These are phyloP conservation scores for Micractinium conductrix DNA, from an alignment of 139 green algal genomes.

Conservation along the genomic window DNA sequence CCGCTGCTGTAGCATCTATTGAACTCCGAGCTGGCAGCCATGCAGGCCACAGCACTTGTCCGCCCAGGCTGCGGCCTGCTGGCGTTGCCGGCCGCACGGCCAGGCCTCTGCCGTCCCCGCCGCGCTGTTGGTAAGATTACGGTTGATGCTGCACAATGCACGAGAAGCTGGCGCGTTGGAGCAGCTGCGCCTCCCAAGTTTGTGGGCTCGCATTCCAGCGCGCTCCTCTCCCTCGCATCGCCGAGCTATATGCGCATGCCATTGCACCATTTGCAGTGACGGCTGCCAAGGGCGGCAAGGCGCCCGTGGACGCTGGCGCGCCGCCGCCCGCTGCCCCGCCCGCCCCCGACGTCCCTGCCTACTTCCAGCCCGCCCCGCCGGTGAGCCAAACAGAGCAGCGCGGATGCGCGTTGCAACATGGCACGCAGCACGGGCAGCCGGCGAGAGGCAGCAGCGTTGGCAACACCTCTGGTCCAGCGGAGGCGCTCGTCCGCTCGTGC, in stretches of 20 bases:
- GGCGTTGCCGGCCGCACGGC: neutral
- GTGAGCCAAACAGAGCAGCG: neutral
- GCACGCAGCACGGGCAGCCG: neutral
- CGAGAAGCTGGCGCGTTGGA: too few relatives aligned
- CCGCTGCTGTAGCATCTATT: neutral
- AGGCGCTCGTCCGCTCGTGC: neutral
- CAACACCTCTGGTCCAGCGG: neutral
- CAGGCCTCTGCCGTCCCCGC: neutral
- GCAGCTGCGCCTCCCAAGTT: neutral
- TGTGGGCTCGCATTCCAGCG: neutral
- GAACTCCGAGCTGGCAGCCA: neutral
- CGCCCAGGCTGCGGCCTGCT: neutral
- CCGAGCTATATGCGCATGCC: neutral
- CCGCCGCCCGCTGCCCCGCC: neutral
- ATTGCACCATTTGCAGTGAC: slow-evolving; percentile 16
- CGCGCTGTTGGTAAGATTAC: neutral
- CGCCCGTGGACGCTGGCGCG: neutral
- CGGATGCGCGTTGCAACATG: neutral
- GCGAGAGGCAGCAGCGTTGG: neutral
- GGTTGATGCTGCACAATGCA: too few relatives aligned
- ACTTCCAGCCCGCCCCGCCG: slow-evolving; percentile 36
- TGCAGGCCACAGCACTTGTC: neutral
- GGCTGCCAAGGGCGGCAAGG: slow-evolving; percentile 5
- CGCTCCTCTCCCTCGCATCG: neutral
- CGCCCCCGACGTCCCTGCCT: slow-evolving; percentile 33